Evolutionary conservation across 495 filamentous ascomycete genomes (phyloP).

Genomic region (Aspergillus homomorphus): DNA sequence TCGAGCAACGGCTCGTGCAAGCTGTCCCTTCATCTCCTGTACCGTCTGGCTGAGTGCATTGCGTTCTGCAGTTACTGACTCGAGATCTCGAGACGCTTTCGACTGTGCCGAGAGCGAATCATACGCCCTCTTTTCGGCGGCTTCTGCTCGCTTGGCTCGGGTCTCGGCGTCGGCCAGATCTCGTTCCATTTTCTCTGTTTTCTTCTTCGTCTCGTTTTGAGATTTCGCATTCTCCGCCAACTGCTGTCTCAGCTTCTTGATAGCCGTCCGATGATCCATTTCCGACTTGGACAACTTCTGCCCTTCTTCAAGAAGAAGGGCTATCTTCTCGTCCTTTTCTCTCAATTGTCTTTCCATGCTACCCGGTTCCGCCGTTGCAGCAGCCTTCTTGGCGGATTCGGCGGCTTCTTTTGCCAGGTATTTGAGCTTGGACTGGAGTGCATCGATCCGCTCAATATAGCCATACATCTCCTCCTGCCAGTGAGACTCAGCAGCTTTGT

Average conservation of each 20-base stretch:
- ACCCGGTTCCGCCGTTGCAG: constrained; percentile 56
- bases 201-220: constrained; percentile 45
- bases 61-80: constrained; percentile 60
- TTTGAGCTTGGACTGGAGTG: constrained; percentile 83
- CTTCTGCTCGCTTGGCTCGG: constrained; percentile 60
- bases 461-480: constrained; percentile 76
- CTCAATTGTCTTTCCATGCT: constrained; percentile 73
- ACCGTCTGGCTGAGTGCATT: constrained; percentile 65
- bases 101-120: constrained; percentile 64
- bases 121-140: constrained; percentile 60
- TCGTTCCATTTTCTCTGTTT: constrained; percentile 64
- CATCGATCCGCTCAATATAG: constrained; percentile 88
- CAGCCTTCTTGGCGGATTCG: constrained; percentile 64
- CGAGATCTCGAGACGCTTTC: constrained; percentile 69
- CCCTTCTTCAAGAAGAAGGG: constrained; percentile 85
- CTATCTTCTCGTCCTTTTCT: constrained; percentile 88
- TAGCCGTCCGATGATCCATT: constrained; percentile 72
- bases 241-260: constrained; percentile 82
- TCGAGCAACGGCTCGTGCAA: constrained; percentile 64
- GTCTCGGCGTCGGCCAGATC: constrained; percentile 56
- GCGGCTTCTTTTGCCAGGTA: constrained; percentile 79
- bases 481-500: constrained; percentile 58
- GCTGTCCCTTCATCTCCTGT: constrained; percentile 63
- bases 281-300: constrained; percentile 84
- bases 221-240: constrained; percentile 52